Percentiles rank a stretch among this genome's conserved stretches.
These are phyloP conservation scores for Lactifluus subvellereus DNA, from an alignment of 768 basidiomycete species.

Conservation along the genomic window DNA sequence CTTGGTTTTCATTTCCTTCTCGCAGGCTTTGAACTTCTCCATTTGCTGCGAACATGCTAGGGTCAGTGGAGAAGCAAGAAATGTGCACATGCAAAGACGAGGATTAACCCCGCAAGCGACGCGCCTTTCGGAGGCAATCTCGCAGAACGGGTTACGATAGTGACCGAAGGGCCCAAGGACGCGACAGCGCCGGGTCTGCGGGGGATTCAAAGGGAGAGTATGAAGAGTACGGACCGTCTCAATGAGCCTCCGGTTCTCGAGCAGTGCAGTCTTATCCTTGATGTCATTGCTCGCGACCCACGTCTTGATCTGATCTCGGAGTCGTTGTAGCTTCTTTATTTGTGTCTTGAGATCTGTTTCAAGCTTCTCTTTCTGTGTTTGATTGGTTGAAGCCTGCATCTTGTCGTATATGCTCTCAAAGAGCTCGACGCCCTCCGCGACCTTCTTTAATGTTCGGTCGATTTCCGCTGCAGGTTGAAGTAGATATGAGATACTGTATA, in stretches of 20 bases:
- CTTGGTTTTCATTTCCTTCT: conserved; percentile 99
- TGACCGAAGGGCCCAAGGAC: background rate
- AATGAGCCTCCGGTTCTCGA: conserved; percentile 93
- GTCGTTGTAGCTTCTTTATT: conserved; percentile 89
- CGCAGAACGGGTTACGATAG: background rate
- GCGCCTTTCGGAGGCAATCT: background rate
- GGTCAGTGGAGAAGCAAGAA: conserved; percentile 21
- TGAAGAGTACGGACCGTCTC: conserved; percentile 71
- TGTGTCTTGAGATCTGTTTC: conserved; percentile 95
- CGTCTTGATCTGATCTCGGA: conserved; percentile 86
- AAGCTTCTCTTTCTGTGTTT: conserved; percentile 98
- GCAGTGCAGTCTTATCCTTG: conserved; percentile 90
- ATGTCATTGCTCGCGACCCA: conserved; percentile 98
- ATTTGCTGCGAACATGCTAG: conserved; percentile 73
- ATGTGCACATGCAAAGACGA: background rate
- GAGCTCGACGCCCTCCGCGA: conserved; percentile 89
- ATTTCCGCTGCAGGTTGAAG: conserved; percentile 74
- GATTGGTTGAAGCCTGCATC: conserved; percentile 93
- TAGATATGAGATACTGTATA: background rate
- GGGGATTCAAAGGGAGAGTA: background rate
- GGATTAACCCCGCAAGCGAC: background rate
- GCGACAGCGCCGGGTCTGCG: background rate
- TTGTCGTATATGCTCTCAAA: conserved; percentile 97
- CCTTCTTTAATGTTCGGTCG: conserved; percentile 97
- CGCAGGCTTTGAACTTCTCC: conserved; percentile 99